Base-by-base conservation (phyloP, 352 stramenopile species). In the Phytophthora hibernalis region DNA sequence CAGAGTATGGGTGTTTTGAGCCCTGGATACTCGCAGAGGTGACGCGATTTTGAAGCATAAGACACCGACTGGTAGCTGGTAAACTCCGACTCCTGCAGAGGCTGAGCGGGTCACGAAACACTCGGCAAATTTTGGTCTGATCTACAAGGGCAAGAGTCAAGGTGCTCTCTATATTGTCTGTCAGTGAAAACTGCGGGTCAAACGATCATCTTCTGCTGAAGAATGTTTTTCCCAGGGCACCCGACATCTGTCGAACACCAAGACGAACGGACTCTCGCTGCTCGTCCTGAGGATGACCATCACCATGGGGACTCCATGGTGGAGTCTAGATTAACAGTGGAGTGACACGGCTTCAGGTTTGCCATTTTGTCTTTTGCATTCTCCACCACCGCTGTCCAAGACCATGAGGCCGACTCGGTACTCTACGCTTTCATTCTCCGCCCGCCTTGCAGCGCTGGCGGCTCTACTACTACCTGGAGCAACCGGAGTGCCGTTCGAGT, bases 231-330 rank as follows among this genome's bases (percentile, higher is more conserved):
- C 57, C 60, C 42, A 21, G 54, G 31, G 7, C 26, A 51, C 31
- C 44, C 40, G 52, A 54, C 65, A 72, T 68, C 52, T 72, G 65
- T 68, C 65, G 30, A 72, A 68, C 52, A 58, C 43, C 28, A 64
- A 54, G 58, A 12, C 15, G 33, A 16, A 40, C 21, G 26, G 44
- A 20, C 57, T 66, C 44, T 68, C 53, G 9, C 26, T 31, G 26
- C 26, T n/a, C n/a, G n/a, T 58, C 58, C 38, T 49, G 38, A 66
- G 30, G 20, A 48, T 38, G 47, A 13, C 20, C 24, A 38, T 13
- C 22, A 11, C 20, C 22, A 37, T 35, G 42, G 24, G 20, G 16
- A 3, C 37, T 43, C 37, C 37, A 43, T 10, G 37, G 13, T 43
- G 33, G 22, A 21, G 37, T 22, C 28, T 35, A 61, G 38, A 55